A percentile compares a stretch with the other conserved stretches of the same genome.
Conservation (phyloP, 192 early-diverging fungal genomes). For the Spizellomyces sp. region DNA sequence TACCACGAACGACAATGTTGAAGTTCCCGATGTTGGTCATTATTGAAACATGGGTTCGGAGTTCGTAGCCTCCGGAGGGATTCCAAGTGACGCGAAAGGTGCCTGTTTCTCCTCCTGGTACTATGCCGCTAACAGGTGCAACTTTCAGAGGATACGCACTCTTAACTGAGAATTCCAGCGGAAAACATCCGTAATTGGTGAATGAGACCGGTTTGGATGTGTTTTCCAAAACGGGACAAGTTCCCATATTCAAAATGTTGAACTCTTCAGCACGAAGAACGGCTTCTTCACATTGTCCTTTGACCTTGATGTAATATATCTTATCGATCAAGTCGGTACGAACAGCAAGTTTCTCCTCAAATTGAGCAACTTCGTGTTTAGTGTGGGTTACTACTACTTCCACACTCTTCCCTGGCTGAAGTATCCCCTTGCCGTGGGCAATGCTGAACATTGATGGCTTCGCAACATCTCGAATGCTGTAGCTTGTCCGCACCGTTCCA, state of each 20-base stretch:
- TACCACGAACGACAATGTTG: slow-evolving; percentile 57
- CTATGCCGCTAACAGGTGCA: slow-evolving; percentile 38
- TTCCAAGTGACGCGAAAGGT: slow-evolving; percentile 52
- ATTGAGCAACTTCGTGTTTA: slow-evolving; percentile 52
- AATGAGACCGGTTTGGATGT: slow-evolving; percentile 51
- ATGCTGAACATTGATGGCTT: slow-evolving; percentile 59
- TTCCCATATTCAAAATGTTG: slow-evolving; percentile 56
- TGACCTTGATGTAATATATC: slow-evolving; percentile 47
- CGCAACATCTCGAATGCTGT: slow-evolving; percentile 44
- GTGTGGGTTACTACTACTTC: slow-evolving; percentile 54
- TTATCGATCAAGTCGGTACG: slow-evolving; percentile 61
- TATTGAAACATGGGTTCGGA: slow-evolving; percentile 55
- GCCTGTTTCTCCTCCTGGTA: slow-evolving; percentile 46
- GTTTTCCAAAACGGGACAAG: slow-evolving; percentile 60
- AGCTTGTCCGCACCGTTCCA: slow-evolving; percentile 61
- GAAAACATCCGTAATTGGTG: slow-evolving; percentile 61
- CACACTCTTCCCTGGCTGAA: slow-evolving; percentile 42
- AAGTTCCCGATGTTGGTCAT: slow-evolving; percentile 65
- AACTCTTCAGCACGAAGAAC: slow-evolving; percentile 61
- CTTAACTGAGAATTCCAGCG: slow-evolving; percentile 50
- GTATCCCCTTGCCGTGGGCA: slow-evolving; percentile 46
- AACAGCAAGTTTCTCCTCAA: slow-evolving; percentile 52
- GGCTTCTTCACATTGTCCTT: slow-evolving; percentile 65
- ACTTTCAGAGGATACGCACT: slow-evolving; percentile 63
- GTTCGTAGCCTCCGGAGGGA: slow-evolving; percentile 64